Evolutionary conservation across 345 rosid genomes (phyloP), one percentile per base, ranked within the genome.

Genomic region (Hypericum perforatum): DNA sequence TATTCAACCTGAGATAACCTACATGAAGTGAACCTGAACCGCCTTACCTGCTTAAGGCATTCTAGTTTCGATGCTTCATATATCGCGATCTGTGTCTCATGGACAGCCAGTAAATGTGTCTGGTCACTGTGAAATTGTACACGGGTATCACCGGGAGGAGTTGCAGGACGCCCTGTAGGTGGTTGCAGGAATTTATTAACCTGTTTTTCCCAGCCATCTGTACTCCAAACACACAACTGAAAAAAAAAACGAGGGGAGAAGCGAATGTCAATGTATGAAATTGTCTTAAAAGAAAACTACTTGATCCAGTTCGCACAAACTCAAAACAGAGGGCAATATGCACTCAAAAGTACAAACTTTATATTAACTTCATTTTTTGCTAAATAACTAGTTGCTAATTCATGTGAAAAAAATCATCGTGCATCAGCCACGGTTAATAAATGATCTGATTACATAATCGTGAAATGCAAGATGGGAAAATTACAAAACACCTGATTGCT

Each of bases 141-240:
- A 13, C 87, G 82, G 14, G 95, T 89, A 56, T 89, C 95, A 16
- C 86, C 74, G 49, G 71, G 65, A 51, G 81, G 65, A 46, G 94
- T 54, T 47, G 76, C 63, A 5, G 64, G 45, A 55, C 72, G 71
- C 41, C 88, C 82, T 41, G 52, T 9, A 5, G 82, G 88, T 49
- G 65, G 65, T 60, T 67, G 82, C 76, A 84, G 63, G 70, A 65
- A 57, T 54, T 73, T 82, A 48, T 75, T 72, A 6, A 76, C 41
- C 64, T 76, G 86, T 78, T 76, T 82, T 71, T 67, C 82, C 96
- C 96, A 88, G 51, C 71, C 80, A 73, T 73, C 85, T 8, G 78
- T 82, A 72, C 68, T 85, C 96, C 96, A 88, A 51, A 85, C 79
- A 60, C 96, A 88, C 47, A 88, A 58, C 96, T 85, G 70, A 14